Evolutionary conservation across 1,139 yeast genomes (phyloP).

Genomic region (Debaryomyces sp.): DNA sequence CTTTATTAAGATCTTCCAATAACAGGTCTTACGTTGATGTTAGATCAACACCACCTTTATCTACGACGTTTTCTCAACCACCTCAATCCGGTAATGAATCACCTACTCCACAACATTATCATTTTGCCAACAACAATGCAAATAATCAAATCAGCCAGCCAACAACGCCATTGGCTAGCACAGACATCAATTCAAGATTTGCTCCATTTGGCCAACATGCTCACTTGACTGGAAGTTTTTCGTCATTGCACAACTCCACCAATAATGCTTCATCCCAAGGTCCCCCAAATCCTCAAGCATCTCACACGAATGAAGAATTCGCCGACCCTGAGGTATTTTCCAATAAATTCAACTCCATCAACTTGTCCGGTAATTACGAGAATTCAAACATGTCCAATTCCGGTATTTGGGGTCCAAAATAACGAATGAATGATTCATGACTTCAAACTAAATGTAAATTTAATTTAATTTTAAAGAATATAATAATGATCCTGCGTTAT

Average conservation of each 20-base stretch:
- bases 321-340: slow-evolving; percentile 4
- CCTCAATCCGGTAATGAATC: slow-evolving; percentile 19
- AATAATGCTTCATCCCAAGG: slow-evolving; percentile 12
- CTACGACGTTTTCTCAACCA: slow-evolving; percentile 15
- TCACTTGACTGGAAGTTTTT: slow-evolving; percentile 41
- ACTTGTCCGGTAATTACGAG: slow-evolving; percentile 29
- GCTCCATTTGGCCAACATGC: slow-evolving; percentile 47
- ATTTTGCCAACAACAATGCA: slow-evolving; percentile 10
- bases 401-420: slow-evolving; percentile 54
- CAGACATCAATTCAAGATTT: slow-evolving; percentile 24
- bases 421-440: slow-evolving; percentile 7
- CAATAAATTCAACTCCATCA: slow-evolving; percentile 31
- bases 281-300: neutral
- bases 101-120: slow-evolving; percentile 26
- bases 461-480: neutral
- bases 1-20: slow-evolving; percentile 49
- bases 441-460: neutral
- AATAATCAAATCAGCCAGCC: slow-evolving; percentile 18
- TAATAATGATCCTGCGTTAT: neutral
- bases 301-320: neutral
- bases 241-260: slow-evolving; percentile 35
- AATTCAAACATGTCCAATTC: slow-evolving; percentile 21
- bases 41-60: slow-evolving; percentile 43
- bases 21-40: slow-evolving; percentile 58
- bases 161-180: slow-evolving; percentile 18